A percentile compares a stretch with the other conserved stretches of the same genome.
These are phyloP conservation scores for Cyberlindnera bimundalis DNA, from an alignment of 805 yeast species.

Conservation along the genomic window DNA sequence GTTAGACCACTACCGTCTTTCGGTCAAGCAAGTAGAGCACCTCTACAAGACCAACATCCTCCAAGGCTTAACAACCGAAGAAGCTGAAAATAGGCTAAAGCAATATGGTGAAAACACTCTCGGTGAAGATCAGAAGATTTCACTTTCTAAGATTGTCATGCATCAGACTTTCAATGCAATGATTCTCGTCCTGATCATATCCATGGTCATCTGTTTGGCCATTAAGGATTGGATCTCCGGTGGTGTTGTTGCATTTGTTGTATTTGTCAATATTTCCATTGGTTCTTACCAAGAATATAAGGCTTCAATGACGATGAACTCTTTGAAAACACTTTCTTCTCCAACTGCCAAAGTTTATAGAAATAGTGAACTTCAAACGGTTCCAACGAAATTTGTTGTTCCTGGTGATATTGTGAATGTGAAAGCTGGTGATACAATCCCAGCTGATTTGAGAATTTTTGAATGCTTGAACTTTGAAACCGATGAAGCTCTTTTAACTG, in stretches of 20 bases:
- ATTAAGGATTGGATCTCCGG: conserved; percentile 79
- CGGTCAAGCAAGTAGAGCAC: conserved; percentile 36
- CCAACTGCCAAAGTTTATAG: conserved; percentile 70
- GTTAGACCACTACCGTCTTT: conserved; percentile 24
- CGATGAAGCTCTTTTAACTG: conserved; percentile 64
- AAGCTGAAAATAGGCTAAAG: conserved; percentile 30
- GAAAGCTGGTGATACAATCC: conserved; percentile 70
- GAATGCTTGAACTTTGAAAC: conserved; percentile 64
- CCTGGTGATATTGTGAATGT: conserved; percentile 70
- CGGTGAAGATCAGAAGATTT: conserved; percentile 56
- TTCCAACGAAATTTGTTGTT: conserved; percentile 62
- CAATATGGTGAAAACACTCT: conserved; percentile 56
- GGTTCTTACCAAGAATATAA: conserved; percentile 70
- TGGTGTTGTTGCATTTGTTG: conserved; percentile 72
- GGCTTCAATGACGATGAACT: conserved; percentile 79
- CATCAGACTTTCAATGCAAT: conserved; percentile 76
- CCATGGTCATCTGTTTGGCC: conserved; percentile 68
- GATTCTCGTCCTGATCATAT: conserved; percentile 67
- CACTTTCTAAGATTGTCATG: conserved; percentile 50
- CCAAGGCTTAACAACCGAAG: conserved; percentile 43
- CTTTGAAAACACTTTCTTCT: conserved; percentile 60
- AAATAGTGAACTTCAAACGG: conserved; percentile 51
- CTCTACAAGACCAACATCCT: conserved; percentile 39
- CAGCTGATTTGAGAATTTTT: conserved; percentile 66
- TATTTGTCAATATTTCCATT: conserved; percentile 57